Evolutionary conservation across 2,329 filamentous ascomycete genomes (phyloP).

Genomic region (Arthroderma sp.): DNA sequence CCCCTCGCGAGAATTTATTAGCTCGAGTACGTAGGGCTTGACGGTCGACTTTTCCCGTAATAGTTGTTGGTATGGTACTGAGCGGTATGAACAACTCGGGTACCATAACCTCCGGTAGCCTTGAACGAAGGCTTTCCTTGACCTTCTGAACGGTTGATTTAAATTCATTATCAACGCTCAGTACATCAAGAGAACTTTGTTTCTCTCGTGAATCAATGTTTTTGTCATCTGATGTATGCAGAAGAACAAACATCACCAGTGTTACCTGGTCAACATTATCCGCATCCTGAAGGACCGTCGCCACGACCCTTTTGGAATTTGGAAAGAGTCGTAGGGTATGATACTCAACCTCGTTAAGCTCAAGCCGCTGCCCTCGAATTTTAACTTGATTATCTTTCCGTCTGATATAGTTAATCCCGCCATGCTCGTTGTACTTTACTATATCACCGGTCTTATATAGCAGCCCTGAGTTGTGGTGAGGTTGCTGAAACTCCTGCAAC

Average conservation of each 20-base stretch:
- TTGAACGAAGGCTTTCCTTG: constrained; percentile 10
- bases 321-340: too few relatives aligned
- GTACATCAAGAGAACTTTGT: too few relatives aligned
- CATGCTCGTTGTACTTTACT: constrained; percentile 13
- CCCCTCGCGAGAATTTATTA: constrained; percentile 3
- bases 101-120: constrained; percentile 20
- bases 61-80: constrained; percentile 22
- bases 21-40: constrained; percentile 17
- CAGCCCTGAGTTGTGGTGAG: constrained; percentile 1
- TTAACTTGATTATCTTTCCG: constrained; percentile 3
- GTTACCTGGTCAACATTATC: background rate
- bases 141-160: background rate
- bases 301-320: too few relatives aligned
- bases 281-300: background rate
- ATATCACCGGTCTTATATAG: constrained; percentile 43
- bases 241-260: background rate
- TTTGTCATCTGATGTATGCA: constrained; percentile 1
- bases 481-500: constrained; percentile 29
- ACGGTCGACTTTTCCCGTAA: constrained; percentile 28
- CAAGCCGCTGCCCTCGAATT: constrained; percentile 2
- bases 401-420: constrained; percentile 10
- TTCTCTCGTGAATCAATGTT: too few relatives aligned
- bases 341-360: constrained; percentile 1
- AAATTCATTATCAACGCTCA: too few relatives aligned
- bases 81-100: constrained; percentile 27